Evolutionary conservation across 2,329 filamentous ascomycete species (phyloP).

Genomic region (Ophiostoma tasmaniense): DNA sequence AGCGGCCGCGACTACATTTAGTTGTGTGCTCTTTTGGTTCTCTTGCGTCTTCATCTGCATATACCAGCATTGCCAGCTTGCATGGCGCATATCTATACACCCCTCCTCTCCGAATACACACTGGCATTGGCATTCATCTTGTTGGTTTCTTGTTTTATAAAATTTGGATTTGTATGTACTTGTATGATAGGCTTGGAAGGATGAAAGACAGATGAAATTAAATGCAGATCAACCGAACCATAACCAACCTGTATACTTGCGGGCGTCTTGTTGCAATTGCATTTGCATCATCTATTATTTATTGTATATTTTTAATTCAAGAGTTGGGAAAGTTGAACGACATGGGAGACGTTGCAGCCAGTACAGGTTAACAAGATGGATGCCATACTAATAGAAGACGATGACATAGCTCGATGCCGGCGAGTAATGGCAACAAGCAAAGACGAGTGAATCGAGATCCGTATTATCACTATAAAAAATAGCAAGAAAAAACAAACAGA

Average conservation of each 20-base stretch:
- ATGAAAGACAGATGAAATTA: background rate
- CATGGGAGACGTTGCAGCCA: too few species aligned
- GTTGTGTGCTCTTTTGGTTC: slow-evolving; percentile 17
- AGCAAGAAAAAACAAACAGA: too few species aligned
- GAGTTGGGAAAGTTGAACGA: too few species aligned
- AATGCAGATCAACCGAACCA: background rate
- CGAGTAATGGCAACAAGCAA: too few species aligned
- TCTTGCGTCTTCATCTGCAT: background rate
- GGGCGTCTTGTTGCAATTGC: background rate
- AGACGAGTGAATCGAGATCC: too few species aligned
- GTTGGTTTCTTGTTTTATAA: background rate
- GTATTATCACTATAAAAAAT: too few species aligned
- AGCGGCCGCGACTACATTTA: slow-evolving; percentile 78
- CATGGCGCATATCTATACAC: background rate
- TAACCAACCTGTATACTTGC: background rate
- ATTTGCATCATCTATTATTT: too few species aligned
- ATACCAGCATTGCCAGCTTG: background rate
- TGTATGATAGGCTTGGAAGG: background rate
- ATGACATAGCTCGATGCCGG: too few species aligned
- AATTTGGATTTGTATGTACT: background rate
- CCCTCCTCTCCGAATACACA: background rate
- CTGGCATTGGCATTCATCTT: background rate
- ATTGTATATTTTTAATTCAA: too few species aligned
- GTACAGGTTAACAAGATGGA: too few species aligned
- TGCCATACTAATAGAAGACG: too few species aligned